Conservation (phyloP, 768 basidiomycete genomes). For the Chlorophyllum brunneum region DNA sequence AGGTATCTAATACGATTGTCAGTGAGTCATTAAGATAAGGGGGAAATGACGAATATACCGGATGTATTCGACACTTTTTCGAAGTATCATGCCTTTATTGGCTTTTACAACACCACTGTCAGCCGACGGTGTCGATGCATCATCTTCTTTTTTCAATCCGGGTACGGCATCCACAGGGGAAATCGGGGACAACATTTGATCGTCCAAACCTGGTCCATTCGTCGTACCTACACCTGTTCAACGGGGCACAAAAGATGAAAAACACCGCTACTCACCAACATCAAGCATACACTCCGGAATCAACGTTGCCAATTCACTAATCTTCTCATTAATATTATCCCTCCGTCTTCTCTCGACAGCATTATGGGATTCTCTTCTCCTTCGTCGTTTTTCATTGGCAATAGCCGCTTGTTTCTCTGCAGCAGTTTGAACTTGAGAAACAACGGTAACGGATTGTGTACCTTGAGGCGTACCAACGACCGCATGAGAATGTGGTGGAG, state of each 20-base stretch:
- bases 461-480: constrained; percentile 1
- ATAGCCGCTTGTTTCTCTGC: constrained; percentile 51
- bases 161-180: constrained; percentile 3
- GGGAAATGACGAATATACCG: constrained; percentile 24
- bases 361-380: constrained; percentile 85
- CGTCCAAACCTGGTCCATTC: not conserved
- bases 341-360: constrained; percentile 84
- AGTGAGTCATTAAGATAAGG: not conserved
- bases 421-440: constrained; percentile 3
- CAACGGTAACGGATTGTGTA: not conserved
- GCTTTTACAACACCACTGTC: constrained; percentile 61
- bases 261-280: constrained; percentile 16
- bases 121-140: constrained; percentile 15
- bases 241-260: not conserved
- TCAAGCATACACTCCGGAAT: constrained; percentile 87
- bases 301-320: constrained; percentile 82
- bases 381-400: constrained; percentile 78
- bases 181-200: constrained; percentile 6
- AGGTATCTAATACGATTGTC: constrained; percentile 52
- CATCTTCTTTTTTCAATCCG: constrained; percentile 18
- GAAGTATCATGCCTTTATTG: constrained; percentile 91
- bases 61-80: constrained; percentile 79
- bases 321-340: constrained; percentile 96
- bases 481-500: constrained; percentile 6
- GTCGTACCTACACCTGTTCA: not conserved